Conservation (phyloP, 441 rosid species). For the Euphorbia schlechtendalii region DNA sequence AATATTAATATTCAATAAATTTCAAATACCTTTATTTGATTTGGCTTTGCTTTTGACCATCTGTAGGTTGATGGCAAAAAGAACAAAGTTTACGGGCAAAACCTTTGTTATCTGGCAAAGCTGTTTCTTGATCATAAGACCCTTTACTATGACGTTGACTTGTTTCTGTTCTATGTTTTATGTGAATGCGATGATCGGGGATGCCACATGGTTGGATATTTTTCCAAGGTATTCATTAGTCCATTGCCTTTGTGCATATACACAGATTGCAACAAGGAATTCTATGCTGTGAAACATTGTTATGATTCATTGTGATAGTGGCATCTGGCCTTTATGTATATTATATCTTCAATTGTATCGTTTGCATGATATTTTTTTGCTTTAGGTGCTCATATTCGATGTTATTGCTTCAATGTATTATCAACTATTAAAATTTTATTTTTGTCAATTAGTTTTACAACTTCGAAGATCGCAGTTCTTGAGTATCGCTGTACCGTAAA, state of each 20-base stretch:
- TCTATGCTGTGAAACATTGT: neutral
- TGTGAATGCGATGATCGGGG: conserved; percentile 99
- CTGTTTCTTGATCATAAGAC: conserved; percentile 98
- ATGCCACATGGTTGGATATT: conserved; percentile 99
- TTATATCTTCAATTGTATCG: neutral
- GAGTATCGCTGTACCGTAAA: neutral
- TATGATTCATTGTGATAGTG: neutral
- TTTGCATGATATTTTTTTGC: too few relatives aligned
- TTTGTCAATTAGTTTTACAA: neutral
- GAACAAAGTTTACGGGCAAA: conserved; percentile 98
- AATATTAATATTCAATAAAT: too few relatives aligned
- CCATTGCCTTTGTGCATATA: conserved; percentile 7
- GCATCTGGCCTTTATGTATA: neutral
- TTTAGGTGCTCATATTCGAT: neutral
- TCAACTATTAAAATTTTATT: neutral
- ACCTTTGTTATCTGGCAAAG: conserved; percentile 95
- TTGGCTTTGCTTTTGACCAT: conserved; percentile 12
- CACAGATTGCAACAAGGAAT: neutral
- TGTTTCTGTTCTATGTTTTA: conserved; percentile 83
- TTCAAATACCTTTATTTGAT: too few relatives aligned
- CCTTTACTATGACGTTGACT: conserved; percentile 93
- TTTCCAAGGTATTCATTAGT: conserved; percentile 67
- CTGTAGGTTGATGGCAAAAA: conserved; percentile 95
- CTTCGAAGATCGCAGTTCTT: conserved; percentile 9
- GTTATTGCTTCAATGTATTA: neutral